Percentiles rank a stretch among this genome's conserved stretches.
phyloP scores from a whole-genome alignment of 129 eudicot species.

The Tanacetum coccineum region DNA sequence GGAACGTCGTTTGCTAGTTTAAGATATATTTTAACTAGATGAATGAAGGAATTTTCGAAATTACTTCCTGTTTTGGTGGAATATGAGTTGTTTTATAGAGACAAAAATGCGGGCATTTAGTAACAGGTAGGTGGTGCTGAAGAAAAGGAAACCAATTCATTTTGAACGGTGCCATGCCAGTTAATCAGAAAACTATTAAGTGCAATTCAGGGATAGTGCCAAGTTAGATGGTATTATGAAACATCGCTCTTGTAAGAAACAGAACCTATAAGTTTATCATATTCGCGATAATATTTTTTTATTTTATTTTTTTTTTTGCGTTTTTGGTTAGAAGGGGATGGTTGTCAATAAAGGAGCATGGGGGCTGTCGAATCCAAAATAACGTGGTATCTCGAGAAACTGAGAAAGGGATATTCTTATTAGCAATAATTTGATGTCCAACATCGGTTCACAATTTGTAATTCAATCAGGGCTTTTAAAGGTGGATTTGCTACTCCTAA shows the following conservation, averaged over 20 bases:
- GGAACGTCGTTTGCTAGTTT: conserved; percentile 12
- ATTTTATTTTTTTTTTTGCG: not conserved
- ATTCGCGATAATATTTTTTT: not conserved
- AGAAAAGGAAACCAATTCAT: not conserved
- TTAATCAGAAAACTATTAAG: conserved; percentile 6
- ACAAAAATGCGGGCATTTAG: conserved; percentile 21
- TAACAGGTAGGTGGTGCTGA: not conserved
- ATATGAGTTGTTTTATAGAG: conserved; percentile 9
- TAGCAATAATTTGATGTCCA: conserved; percentile 5
- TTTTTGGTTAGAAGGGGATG: not conserved
- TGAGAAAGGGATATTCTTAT: not conserved
- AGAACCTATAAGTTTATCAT: too few species aligned
- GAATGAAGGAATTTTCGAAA: not conserved
- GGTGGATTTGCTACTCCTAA: not conserved
- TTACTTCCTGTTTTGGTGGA: conserved; percentile 6
- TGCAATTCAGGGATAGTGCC: conserved; percentile 14
- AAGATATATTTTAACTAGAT: not conserved
- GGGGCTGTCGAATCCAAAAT: not conserved
- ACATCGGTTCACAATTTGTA: not conserved
- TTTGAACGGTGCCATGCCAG: not conserved
- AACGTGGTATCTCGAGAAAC: not conserved
- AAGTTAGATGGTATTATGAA: too few species aligned
- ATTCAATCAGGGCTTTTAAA: conserved; percentile 1
- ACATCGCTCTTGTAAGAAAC: too few species aligned
- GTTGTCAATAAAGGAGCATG: not conserved